A percentile compares a stretch with the other conserved stretches of the same genome.
Conservation (phyloP, 208 protist genomes). For the Angomonas ambiguus region DNA sequence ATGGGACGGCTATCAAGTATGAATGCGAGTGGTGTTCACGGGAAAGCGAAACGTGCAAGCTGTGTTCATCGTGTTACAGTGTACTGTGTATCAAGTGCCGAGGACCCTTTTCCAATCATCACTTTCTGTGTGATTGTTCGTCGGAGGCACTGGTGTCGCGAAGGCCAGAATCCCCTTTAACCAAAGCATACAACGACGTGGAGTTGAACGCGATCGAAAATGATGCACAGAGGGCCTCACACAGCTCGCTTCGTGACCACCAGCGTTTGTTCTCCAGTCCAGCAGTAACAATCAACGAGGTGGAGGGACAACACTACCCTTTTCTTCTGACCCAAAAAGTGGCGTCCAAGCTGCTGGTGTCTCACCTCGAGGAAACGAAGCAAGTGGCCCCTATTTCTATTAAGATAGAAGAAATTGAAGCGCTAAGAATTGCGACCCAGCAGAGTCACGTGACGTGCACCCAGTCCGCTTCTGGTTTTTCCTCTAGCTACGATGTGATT, state of each 20-base stretch:
- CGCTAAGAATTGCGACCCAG: conserved; percentile 21
- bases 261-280: too few species aligned
- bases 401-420: conserved; percentile 10
- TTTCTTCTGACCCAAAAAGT: conserved; percentile 24
- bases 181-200: neutral
- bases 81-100: conserved; percentile 33
- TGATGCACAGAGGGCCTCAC: neutral
- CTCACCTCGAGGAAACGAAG: conserved; percentile 16
- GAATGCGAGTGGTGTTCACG: conserved; percentile 51
- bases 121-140: conserved; percentile 29
- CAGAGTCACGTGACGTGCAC: conserved; percentile 24
- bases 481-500: conserved; percentile 25
- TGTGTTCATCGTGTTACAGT: conserved; percentile 39
- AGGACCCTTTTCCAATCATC: conserved; percentile 39
- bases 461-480: conserved; percentile 30
- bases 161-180: neutral
- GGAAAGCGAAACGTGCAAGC: conserved; percentile 18
- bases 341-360: conserved; percentile 17
- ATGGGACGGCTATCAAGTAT: neutral
- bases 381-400: conserved; percentile 19
- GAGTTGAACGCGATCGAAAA: neutral
- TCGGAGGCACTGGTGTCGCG: conserved; percentile 4
- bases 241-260: too few species aligned
- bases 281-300: too few species aligned
- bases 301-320: conserved; percentile 15